Conservation (phyloP, 2,329 filamentous ascomycete genomes). For the Fusarium heterosporum region DNA sequence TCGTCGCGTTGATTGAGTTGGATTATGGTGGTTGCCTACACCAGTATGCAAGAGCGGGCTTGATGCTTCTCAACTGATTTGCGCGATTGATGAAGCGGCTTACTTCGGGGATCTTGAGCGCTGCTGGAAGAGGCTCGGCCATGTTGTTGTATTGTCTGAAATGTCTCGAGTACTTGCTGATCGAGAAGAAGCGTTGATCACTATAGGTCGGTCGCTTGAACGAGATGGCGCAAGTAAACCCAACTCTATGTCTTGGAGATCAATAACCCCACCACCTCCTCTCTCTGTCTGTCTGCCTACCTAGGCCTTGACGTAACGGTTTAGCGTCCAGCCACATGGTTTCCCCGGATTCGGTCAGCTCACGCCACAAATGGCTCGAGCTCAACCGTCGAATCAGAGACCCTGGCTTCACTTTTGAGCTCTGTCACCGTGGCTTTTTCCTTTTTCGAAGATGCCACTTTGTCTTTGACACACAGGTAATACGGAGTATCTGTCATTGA, state of each 20-base stretch:
- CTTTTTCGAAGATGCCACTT: conserved; percentile 47
- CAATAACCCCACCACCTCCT: conserved; percentile 33
- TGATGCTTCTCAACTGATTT: conserved; percentile 83
- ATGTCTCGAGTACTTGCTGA: background rate
- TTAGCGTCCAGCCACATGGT: conserved; percentile 34
- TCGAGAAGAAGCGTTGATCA: background rate
- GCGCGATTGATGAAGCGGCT: conserved; percentile 86
- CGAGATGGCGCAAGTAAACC: conserved; percentile 32
- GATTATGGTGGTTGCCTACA: conserved; percentile 67
- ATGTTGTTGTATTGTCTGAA: conserved; percentile 59
- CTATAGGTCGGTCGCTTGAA: background rate
- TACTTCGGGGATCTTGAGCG: conserved; percentile 82
- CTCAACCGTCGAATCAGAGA: conserved; percentile 33
- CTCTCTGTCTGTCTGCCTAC: conserved; percentile 16
- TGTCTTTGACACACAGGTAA: conserved; percentile 35
- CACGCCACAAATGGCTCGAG: conserved; percentile 45
- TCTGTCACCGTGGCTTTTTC: conserved; percentile 51
- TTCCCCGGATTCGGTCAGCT: conserved; percentile 29
- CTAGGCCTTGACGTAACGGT: conserved; percentile 33
- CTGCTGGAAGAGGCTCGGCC: conserved; percentile 64
- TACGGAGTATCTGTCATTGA: conserved; percentile 20
- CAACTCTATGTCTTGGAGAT: conserved; percentile 31
- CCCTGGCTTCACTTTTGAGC: conserved; percentile 34
- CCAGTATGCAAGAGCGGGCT: conserved; percentile 94
- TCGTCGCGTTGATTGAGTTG: background rate